phyloP scores from a whole-genome alignment of 202 grass and related monocot species.

The Panicum hallii region DNA sequence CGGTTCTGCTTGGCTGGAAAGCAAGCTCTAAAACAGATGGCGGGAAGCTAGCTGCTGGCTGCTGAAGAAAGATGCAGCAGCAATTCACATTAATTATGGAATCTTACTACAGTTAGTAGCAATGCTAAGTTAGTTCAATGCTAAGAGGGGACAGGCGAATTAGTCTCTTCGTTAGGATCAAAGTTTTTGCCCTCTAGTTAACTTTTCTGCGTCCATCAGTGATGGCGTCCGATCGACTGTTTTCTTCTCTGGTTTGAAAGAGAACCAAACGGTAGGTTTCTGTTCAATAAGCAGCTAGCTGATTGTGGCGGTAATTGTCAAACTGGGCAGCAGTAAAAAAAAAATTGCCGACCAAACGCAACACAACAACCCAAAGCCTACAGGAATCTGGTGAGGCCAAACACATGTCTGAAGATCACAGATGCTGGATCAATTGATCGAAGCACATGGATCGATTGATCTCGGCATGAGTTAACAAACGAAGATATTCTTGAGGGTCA shows the following conservation, averaged over 20 bases:
- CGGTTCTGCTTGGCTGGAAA: conserved; percentile 30
- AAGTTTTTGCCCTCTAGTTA: conserved; percentile 5
- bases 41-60: conserved; percentile 18
- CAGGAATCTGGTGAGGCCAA: not conserved
- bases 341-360: not conserved
- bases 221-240: not conserved
- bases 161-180: conserved; percentile 46
- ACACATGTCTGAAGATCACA: not conserved
- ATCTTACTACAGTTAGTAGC: not conserved
- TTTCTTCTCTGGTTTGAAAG: not conserved
- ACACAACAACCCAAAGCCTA: not conserved
- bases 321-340: not conserved
- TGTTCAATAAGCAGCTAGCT: not conserved
- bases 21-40: conserved; percentile 29
- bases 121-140: not conserved
- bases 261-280: not conserved
- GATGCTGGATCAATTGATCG: not conserved
- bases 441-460: not conserved
- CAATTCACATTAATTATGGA: not conserved
- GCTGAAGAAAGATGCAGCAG: not conserved
- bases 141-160: conserved; percentile 31
- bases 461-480: not conserved
- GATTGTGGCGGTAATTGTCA: not conserved
- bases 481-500: not conserved
- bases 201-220: not conserved